phyloP scores from a whole-genome alignment of 2,329 filamentous ascomycete species.

The Didymella sp. region DNA sequence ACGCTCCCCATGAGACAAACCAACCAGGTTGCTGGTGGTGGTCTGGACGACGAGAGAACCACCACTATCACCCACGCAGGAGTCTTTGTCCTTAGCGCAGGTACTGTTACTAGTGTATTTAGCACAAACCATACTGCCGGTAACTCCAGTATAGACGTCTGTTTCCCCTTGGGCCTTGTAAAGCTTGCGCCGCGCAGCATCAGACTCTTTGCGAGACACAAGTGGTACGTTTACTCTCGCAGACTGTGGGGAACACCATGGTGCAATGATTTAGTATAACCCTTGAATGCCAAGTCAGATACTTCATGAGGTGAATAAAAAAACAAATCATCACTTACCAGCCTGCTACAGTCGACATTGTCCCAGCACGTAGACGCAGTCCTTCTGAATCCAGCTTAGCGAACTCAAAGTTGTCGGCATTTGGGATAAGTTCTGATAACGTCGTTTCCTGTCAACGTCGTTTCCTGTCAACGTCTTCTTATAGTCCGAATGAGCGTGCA shows the following conservation, averaged over 20 bases:
- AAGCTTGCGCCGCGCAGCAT: background rate
- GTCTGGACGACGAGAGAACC: background rate
- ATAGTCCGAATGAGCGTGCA: background rate
- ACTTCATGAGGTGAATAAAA: background rate
- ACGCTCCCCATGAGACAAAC: background rate
- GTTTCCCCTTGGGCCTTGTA: too few species aligned
- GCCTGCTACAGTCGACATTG: background rate
- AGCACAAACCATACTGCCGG: background rate
- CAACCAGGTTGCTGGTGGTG: background rate
- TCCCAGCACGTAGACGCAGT: background rate
- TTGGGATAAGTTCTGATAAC: background rate
- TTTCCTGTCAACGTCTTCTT: background rate
- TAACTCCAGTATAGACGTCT: too few species aligned
- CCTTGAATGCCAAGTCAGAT: background rate
- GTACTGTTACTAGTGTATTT: background rate
- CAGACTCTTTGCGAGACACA: background rate
- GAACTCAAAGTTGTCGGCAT: background rate
- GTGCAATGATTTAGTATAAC: background rate
- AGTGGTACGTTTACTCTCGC: background rate
- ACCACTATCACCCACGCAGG: background rate
- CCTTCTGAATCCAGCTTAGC: background rate
- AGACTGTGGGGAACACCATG: background rate
- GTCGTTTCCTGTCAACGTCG: background rate
- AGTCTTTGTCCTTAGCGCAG: background rate
- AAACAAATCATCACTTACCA: background rate